Evolutionary conservation across 2,329 filamentous ascomycete species (phyloP), one percentile per base, ranked within the genome.

Genomic region (Furcasterigmium furcatum): DNA sequence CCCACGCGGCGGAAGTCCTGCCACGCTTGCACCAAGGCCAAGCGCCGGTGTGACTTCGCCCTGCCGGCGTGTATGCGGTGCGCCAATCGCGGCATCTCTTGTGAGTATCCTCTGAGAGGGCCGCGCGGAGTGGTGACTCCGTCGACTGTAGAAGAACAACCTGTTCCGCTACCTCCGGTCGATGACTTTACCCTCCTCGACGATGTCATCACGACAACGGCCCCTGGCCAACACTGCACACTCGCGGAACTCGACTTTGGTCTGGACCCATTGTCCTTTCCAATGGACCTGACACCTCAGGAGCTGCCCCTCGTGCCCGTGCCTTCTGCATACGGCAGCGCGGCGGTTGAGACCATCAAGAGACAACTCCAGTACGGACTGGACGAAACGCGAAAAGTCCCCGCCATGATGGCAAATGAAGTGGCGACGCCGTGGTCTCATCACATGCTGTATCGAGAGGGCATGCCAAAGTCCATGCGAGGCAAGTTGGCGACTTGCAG

Each of bases 351-450:
- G 39, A 36, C 61, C 41, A 51, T 67, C 43, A 25, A 52, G 25
- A 47, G 56, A 50, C 73, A 65, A 4, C 54, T 73, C 1, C 55
- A 60, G 29, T 73, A 62, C 43, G 67, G 75, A 2, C 66, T 82
- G 12, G 73, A 78, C 43, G 71, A 74, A 55, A 70, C 82, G 14
- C 71, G 74, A 38, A 68, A 73, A 44, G 70, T 77, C 1, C 70
- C 71, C 1, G 48, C 48, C n/a, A 66, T 50, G 38, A 76, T 81
- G 70, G 69, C 80, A 1, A 47, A 66, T 9, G 65, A 73, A 38
- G 75, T 67, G 14, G 60, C 70, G 41, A 77, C 75, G 0, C 74
- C 75, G 0, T 82, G 79, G 79, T 71, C 65, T 24, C 79, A 82
- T 50, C 62, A 64, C 0, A 56, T 63, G n/a, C 61, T 82, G 0